Conservation (phyloP, 352 stramenopile species). For the Pythium dissotocum region DNA sequence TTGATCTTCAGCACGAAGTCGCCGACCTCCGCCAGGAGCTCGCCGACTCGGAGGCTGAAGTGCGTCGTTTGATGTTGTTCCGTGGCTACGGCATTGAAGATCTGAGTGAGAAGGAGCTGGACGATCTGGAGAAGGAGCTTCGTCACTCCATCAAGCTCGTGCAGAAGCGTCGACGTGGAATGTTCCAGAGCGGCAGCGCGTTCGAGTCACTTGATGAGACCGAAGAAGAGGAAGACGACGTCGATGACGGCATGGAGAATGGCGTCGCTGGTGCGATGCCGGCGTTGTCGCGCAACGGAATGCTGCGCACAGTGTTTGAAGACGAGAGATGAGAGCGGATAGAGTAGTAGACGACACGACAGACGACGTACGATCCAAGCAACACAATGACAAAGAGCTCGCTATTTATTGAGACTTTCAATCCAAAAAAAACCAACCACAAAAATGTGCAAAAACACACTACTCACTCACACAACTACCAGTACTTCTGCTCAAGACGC, state of each 20-base stretch:
- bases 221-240: conserved; percentile 25
- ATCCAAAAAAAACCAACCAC: neutral
- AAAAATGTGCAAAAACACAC: neutral
- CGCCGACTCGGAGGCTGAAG: conserved; percentile 73
- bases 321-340: conserved; percentile 10
- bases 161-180: conserved; percentile 30
- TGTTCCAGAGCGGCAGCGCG: too few relatives aligned
- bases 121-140: conserved; percentile 57
- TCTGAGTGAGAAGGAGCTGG: conserved; percentile 46
- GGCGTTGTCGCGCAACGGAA: conserved; percentile 5
- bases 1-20: conserved; percentile 57
- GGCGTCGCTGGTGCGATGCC: neutral
- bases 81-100: conserved; percentile 74
- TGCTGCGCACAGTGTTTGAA: conserved; percentile 22
- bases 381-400: neutral
- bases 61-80: conserved; percentile 71
- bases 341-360: neutral
- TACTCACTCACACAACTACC: neutral
- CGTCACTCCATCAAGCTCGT: conserved; percentile 55
- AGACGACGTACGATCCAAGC: too few relatives aligned
- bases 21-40: conserved; percentile 69
- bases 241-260: neutral
- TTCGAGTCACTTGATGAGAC: conserved; percentile 30
- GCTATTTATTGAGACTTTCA: conserved; percentile 22
- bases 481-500: neutral